Percentiles rank a stretch among this genome's conserved stretches.
Conservation (phyloP, 2,329 filamentous ascomycete genomes). For the Cadophora sp. region DNA sequence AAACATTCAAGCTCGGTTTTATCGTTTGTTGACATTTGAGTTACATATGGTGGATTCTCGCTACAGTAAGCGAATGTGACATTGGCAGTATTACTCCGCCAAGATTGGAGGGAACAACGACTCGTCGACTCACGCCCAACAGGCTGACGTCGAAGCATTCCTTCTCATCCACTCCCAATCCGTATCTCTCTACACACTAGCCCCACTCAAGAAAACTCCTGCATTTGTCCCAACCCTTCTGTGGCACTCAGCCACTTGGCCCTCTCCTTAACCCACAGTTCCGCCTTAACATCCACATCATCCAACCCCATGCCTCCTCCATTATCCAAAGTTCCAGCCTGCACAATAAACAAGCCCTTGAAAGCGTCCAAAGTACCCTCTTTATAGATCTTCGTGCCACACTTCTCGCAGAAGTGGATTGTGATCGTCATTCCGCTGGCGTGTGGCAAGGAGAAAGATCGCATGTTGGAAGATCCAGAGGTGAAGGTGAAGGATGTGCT, state of each 20-base stretch:
- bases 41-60: background rate
- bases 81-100: background rate
- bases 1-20: too few species aligned
- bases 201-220: conserved; percentile 22
- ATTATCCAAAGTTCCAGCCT: conserved; percentile 26
- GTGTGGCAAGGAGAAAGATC: conserved; percentile 17
- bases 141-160: too few species aligned
- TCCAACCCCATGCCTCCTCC: conserved; percentile 15
- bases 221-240: conserved; percentile 17
- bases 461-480: conserved; percentile 6
- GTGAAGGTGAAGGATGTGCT: conserved; percentile 14
- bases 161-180: background rate
- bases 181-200: background rate
- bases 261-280: conserved; percentile 28
- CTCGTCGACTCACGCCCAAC: background rate
- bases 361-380: conserved; percentile 18
- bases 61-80: background rate
- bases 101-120: background rate
- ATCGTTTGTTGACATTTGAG: background rate
- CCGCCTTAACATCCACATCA: conserved; percentile 20
- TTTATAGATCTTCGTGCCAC: conserved; percentile 28
- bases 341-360: conserved; percentile 20
- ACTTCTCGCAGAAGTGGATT: conserved; percentile 23
- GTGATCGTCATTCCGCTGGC: conserved; percentile 27
- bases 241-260: conserved; percentile 19